Evolutionary conservation across 2,329 filamentous ascomycete species (phyloP), one percentile per base, ranked within the genome.

Genomic region (Ascochyta rabiei): DNA sequence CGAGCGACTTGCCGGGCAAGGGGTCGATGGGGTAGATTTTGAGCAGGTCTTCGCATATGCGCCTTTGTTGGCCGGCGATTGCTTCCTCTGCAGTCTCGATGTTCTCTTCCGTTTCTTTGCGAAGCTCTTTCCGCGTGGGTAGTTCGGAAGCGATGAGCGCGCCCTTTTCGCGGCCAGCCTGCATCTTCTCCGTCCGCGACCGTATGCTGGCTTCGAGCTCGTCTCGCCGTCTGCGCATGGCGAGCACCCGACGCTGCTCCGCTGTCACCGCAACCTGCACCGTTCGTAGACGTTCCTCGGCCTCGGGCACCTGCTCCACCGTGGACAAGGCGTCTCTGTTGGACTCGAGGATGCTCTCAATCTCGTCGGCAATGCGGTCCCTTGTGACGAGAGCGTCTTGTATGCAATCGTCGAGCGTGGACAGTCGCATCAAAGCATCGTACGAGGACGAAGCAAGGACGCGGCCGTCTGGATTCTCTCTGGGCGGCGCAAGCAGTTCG

Each of bases 361-460:
- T 96, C 60, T 96, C 90, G n/a, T 82, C 77, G 42, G 90, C 86
- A 8, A 98, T 81, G 48, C 83, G 82, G 56, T 89, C 86, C 13
- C 89, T 86, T 0, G 91, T 96, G 1, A 87, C 84, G 9, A 96
- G 78, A 1, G 92, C 92, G 74, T 98, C 93, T 70, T 96, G 91
- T 21, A 97, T 90, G 49, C 92, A 96, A 70, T 89, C 90, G 59
- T 96, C 91, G 15, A 98, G 81, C 53, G 93, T 96, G 6, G 90
- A 88, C 10, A 98, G 81, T 56, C 90, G 88, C 87, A 97, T 93
- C 18, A 98, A 80, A 2, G 90, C 86, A 68, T 91, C 92, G 73
- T 96, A 97, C 0, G 92, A 92, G 0, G 91, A 92, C 0, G 89
- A 92, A 0, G 84, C 70, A n/a, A 84, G 78, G 0, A 84, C 71